Evolutionary conservation across 371 early-diverging fungal species (phyloP).

Genomic region (Entomophthora muscae): DNA sequence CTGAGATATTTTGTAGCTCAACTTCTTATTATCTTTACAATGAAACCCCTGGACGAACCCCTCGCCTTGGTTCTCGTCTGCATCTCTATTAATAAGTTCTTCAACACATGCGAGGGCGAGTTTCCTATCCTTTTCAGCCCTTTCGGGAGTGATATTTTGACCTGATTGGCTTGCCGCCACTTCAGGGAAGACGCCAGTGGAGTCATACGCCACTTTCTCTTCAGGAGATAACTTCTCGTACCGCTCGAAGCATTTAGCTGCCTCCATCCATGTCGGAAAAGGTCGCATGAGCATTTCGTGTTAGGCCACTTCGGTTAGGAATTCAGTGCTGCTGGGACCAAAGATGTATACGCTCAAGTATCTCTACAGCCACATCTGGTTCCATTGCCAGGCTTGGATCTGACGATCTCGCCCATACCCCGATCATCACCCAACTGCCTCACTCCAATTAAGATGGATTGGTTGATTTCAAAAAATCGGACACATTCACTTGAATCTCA

Average conservation of each 20-base stretch:
- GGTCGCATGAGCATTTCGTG: too few species aligned
- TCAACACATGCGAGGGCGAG: background rate
- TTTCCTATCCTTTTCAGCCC: background rate
- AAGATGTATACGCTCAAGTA: too few species aligned
- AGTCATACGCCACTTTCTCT: background rate
- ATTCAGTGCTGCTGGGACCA: too few species aligned
- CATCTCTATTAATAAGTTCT: background rate
- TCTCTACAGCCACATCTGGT: too few species aligned
- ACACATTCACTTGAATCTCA: too few species aligned
- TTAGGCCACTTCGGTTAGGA: too few species aligned
- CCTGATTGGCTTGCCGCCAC: background rate
- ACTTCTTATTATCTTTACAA: background rate
- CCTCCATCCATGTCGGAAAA: background rate
- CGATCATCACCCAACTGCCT: too few species aligned
- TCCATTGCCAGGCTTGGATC: too few species aligned
- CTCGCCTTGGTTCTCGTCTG: background rate
- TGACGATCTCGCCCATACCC: too few species aligned
- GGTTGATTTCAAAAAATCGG: too few species aligned
- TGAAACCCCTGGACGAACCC: background rate
- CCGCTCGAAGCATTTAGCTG: background rate
- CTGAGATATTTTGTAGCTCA: background rate
- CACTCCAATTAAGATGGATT: too few species aligned
- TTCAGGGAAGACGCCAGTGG: background rate
- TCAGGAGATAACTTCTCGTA: background rate
- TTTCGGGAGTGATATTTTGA: background rate